Base-by-base conservation (phyloP, 139 green algal genomes). In the Mychonastes homosphaera region DNA sequence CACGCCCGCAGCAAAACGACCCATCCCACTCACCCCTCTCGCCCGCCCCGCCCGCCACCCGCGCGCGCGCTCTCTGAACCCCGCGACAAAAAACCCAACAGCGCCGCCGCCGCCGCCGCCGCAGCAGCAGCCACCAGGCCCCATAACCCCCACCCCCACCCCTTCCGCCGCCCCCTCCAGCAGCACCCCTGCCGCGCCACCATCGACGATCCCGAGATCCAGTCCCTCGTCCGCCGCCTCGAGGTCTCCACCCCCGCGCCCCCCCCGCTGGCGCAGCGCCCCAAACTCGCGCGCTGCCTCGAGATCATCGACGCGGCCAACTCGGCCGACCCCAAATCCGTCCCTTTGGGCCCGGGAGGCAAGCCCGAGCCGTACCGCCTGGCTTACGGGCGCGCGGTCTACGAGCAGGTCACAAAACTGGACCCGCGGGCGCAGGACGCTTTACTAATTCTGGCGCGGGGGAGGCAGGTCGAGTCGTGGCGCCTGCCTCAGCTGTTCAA, bases 351-450 rank as follows among this genome's bases (percentile, higher is more conserved):
- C 49, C 32, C 5, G 44, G 60, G 10, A 56, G 48, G 35, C 43
- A 15, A 18, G 26, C 28, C 43, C 8, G 12, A n/a, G 28, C 34
- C 16, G 18, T 47, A 13, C 62, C 63, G 64, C 41, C 38, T 72
- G 43, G 51, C 59, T 0, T 72, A 66, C n/a, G 48, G 49, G 15
- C 46, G 30, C 1, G 66, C 57, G 64, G 24, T 66, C 23, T 62
- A 8, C 27, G 32, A 59, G 29, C 73, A 63, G 69, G 69, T 77
- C 16, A 6, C 48, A 32, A 58, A 66, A 46, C 62, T 81, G 39
- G 74, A 81, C 49, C 69, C 69, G 18, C 62, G 71, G 44, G 74
- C 69, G 0, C 63, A 57, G 3, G 74, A 81, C 38, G 74, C 77
- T 60, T 63, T 77, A 13, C 54, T 71, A 21, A 68, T 81, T 16